Evolutionary conservation across 805 yeast genomes (phyloP), one percentile per base, ranked within the genome.

Genomic region (Suhomyces sp.): DNA sequence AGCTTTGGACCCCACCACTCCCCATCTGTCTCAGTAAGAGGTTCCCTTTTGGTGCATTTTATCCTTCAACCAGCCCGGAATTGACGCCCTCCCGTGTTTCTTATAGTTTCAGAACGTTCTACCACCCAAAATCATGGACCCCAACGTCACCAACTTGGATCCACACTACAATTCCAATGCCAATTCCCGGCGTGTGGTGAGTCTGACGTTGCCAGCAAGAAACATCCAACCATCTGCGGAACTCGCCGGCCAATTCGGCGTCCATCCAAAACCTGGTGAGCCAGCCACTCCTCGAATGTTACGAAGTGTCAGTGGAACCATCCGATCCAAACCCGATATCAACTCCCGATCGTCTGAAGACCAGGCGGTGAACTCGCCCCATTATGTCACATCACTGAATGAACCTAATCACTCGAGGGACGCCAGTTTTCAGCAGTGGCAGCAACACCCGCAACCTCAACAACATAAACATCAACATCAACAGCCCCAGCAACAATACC

Each of bases 271-370:
- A 16, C 45, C 50, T 2, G 56, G 54, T 18, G 69, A 59, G 11
- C 84, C 83, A 2, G 86, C 86, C 2, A 80, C 87, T 2, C 84
- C 86, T 6, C 60, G 86, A 46, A 81, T 81, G 86, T 58, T 80
- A 31, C 67, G 83, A 46, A 77, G 76, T 48, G 73, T 74, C 3
- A 71, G 78, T 41, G 74, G 73, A 1, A 57, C 58, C 39, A 47
- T 50, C 23, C 45, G 42, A 34, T 38, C 52, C 25, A 44, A 35
- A 16, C 23, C 25, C n/a, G 28, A 45, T 14, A 17, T 35, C 12
- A 25, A 16, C 24, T n/a, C 12, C 19, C 6, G 43, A 8, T 42
- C 51, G 12, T 35, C 37, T 20, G 40, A 38, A 12, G 37, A 39
- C 12, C 46, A 40, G 19, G 26, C 31, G 13, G 42, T 30, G 19